These are phyloP conservation scores for Ganoderma sinense DNA, from an alignment of 1,284 basidiomycete genomes.

Conservation along the genomic window DNA sequence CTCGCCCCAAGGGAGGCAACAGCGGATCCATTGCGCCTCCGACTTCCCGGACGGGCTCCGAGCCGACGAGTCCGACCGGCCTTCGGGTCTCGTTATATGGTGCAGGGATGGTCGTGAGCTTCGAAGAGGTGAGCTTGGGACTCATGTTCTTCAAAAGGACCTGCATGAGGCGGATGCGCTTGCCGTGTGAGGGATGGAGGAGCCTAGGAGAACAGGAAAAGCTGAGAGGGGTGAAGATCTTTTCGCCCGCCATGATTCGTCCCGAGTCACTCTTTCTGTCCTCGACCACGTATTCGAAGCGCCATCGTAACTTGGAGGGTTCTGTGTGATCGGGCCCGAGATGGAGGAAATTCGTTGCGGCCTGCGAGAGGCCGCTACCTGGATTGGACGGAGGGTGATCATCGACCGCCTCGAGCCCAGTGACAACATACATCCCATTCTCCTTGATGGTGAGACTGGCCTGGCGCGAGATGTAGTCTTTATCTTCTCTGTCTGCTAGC, in stretches of 20 bases:
- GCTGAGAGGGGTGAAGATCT: conserved; percentile 70
- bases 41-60: neutral
- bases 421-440: conserved; percentile 77
- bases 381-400: conserved; percentile 36
- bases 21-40: neutral
- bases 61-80: conserved; percentile 5
- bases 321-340: conserved; percentile 5
- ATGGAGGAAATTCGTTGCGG: conserved; percentile 9
- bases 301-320: conserved; percentile 64
- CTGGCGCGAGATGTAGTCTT: conserved; percentile 77
- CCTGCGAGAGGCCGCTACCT: conserved; percentile 15
- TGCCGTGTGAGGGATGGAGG: conserved; percentile 68
- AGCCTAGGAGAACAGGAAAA: conserved; percentile 79
- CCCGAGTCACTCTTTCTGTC: conserved; percentile 37
- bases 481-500: conserved; percentile 66
- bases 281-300: conserved; percentile 79
- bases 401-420: conserved; percentile 60
- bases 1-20: neutral
- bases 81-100: neutral
- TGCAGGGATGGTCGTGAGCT: conserved; percentile 43
- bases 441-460: conserved; percentile 70
- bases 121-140: conserved; percentile 65
- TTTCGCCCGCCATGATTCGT: conserved; percentile 64
- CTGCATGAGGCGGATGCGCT: conserved; percentile 67
- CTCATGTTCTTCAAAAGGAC: conserved; percentile 73